phyloP scores from a whole-genome alignment of 495 filamentous ascomycete genomes.

The Tirmania nivea region DNA sequence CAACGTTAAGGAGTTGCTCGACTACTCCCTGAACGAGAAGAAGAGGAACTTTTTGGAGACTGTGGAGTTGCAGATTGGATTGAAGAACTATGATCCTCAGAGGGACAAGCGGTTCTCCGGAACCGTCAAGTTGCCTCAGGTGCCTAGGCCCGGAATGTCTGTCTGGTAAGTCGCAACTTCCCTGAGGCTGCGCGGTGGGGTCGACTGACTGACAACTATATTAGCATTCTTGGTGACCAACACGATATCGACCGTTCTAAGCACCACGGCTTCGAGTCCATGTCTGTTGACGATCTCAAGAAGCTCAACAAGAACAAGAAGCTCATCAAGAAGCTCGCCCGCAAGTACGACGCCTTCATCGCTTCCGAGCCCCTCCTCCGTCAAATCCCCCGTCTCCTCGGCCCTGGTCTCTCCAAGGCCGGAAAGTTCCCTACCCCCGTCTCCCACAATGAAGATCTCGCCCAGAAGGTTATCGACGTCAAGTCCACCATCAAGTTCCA shows the following conservation, averaged over 20 bases:
- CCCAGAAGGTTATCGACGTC: conserved; percentile 87
- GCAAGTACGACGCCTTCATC: conserved; percentile 98
- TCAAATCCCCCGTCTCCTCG: conserved; percentile 98
- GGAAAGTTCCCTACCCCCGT: conserved; percentile 98
- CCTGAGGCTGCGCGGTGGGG: not conserved
- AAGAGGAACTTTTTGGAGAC: conserved; percentile 99
- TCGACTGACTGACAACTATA: not conserved
- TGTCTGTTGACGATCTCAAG: conserved; percentile 95
- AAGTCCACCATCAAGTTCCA: conserved; percentile 99
- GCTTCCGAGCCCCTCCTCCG: conserved; percentile 92
- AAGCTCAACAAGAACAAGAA: conserved; percentile 99
- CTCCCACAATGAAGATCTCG: conserved; percentile 83
- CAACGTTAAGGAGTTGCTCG: conserved; percentile 73
- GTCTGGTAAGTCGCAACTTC: conserved; percentile 44
- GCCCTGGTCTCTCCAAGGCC: conserved; percentile 95
- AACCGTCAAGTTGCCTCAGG: conserved; percentile 76
- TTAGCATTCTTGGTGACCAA: conserved; percentile 90
- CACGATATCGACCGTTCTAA: conserved; percentile 99
- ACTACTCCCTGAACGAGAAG: conserved; percentile 91
- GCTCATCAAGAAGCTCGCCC: conserved; percentile 99
- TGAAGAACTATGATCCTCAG: conserved; percentile 99
- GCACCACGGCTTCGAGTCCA: conserved; percentile 90
- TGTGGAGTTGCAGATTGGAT: conserved; percentile 86
- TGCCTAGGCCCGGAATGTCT: conserved; percentile 84
- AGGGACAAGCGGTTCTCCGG: conserved; percentile 99